Conservation (phyloP, 345 rosid genomes). For the Orychophragmus violaceus region DNA sequence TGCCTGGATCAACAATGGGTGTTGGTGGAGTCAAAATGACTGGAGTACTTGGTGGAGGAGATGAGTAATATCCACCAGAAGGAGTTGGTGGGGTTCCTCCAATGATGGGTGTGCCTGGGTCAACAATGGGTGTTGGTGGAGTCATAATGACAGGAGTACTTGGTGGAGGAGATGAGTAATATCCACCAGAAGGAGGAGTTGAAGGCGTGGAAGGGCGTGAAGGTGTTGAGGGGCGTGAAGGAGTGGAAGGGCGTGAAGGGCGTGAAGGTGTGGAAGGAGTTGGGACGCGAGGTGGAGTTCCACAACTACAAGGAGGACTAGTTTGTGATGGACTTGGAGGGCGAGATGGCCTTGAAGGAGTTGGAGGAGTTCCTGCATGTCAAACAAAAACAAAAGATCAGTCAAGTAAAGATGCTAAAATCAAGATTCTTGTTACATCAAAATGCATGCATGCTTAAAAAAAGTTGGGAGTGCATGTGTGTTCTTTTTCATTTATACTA, state of each 20-base stretch:
- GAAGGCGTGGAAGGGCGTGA: slow-evolving; percentile 45
- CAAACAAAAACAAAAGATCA: background rate
- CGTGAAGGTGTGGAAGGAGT: slow-evolving; percentile 40
- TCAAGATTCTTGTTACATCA: slow-evolving; percentile 5
- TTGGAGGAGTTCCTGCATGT: slow-evolving; percentile 38
- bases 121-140: slow-evolving; percentile 45
- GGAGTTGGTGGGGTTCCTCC: no score
- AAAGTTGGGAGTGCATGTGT: background rate
- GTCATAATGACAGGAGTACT: slow-evolving; percentile 34
- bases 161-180: slow-evolving; percentile 55
- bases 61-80: slow-evolving; percentile 44
- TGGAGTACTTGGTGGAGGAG: slow-evolving; percentile 71
- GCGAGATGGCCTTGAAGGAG: slow-evolving; percentile 33
- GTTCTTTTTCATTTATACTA: no score
- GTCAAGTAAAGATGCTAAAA: background rate
- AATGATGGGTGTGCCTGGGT: slow-evolving; percentile 60
- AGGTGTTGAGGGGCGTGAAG: slow-evolving; percentile 40
- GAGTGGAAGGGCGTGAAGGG: slow-evolving; percentile 37
- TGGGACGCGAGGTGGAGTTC: slow-evolving; percentile 14
- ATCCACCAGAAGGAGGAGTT: slow-evolving; percentile 54
- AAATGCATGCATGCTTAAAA: no score
- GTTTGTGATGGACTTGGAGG: slow-evolving; percentile 32
- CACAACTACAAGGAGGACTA: slow-evolving; percentile 27
- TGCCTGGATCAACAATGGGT: slow-evolving; percentile 44
- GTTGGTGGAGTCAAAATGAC: slow-evolving; percentile 39